phyloP scores from a whole-genome alignment of 73 alveolate species.

The Paramecium octaurelia region DNA sequence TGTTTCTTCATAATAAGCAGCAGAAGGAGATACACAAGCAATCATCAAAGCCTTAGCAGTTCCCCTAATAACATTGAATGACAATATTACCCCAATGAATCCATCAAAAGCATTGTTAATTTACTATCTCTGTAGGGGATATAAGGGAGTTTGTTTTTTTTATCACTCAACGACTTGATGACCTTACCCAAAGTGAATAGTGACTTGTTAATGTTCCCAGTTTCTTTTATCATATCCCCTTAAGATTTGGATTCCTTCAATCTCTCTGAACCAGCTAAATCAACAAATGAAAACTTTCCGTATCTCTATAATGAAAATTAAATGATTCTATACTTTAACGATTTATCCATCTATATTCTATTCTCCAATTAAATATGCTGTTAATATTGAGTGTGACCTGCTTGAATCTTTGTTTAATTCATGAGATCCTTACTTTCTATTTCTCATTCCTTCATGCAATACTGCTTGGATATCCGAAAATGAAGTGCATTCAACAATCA shows the following conservation, averaged over 20 bases:
- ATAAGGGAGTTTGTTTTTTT: constrained; percentile 79
- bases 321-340: constrained; percentile 48
- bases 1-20: constrained; percentile 93
- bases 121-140: constrained; percentile 98
- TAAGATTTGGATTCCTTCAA: constrained; percentile 94
- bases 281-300: constrained; percentile 98
- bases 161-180: constrained; percentile 76
- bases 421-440: constrained; percentile 95
- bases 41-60: constrained; percentile 96
- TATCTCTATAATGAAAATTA: constrained; percentile 65
- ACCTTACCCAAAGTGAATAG: constrained; percentile 97
- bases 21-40: constrained; percentile 96
- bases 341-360: constrained; percentile 87
- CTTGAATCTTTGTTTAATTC: constrained; percentile 97
- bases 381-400: constrained; percentile 94
- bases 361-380: constrained; percentile 95
- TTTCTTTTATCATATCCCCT: constrained; percentile 97
- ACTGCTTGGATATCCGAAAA: constrained; percentile 94
- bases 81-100: constrained; percentile 83
- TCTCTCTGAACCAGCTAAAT: constrained; percentile 99
- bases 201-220: constrained; percentile 96
- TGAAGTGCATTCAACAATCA: constrained; percentile 97
- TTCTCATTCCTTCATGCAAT: constrained; percentile 97
- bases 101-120: constrained; percentile 97
- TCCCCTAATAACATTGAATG: constrained; percentile 61